These are phyloP conservation scores for Rhizopogon salebrosus DNA, from an alignment of 768 basidiomycete species.

Conservation along the genomic window DNA sequence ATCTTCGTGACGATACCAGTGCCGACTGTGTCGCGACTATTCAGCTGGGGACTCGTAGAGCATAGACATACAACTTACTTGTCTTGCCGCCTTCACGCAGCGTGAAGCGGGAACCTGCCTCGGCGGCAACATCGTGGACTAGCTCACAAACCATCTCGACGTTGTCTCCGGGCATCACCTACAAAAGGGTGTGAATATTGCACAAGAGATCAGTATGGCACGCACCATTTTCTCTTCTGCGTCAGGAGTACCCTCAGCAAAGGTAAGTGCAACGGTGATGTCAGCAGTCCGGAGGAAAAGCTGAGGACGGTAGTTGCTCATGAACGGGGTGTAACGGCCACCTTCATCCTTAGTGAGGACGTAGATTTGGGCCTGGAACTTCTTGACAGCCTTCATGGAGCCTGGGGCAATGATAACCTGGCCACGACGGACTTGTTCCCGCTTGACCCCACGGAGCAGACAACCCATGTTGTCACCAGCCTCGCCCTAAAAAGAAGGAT, in stretches of 20 bases:
- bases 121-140: slow-evolving; percentile 81
- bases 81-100: slow-evolving; percentile 94
- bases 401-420: slow-evolving; percentile 88
- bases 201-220: not conserved
- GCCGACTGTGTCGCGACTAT: slow-evolving; percentile 52
- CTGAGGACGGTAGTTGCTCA: slow-evolving; percentile 91
- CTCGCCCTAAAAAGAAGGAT: slow-evolving; percentile 57
- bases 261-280: slow-evolving; percentile 77
- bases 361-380: slow-evolving; percentile 93
- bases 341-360: slow-evolving; percentile 38
- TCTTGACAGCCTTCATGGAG: slow-evolving; percentile 89
- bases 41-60: not conserved
- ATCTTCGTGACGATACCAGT: slow-evolving; percentile 94
- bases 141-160: slow-evolving; percentile 87
- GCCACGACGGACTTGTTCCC: slow-evolving; percentile 91
- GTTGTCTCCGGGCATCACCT: slow-evolving; percentile 98
- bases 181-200: slow-evolving; percentile 4
- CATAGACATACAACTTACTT: slow-evolving; percentile 41
- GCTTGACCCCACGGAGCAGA: slow-evolving; percentile 92
- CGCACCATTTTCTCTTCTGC: slow-evolving; percentile 83
- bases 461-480: slow-evolving; percentile 99
- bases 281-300: slow-evolving; percentile 95
- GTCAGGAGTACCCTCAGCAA: slow-evolving; percentile 80
- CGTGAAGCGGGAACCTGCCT: slow-evolving; percentile 86
- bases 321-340: slow-evolving; percentile 88